These are phyloP conservation scores for Ceratobasidium sp. DNA, from an alignment of 1,284 basidiomycete species.

Conservation along the genomic window DNA sequence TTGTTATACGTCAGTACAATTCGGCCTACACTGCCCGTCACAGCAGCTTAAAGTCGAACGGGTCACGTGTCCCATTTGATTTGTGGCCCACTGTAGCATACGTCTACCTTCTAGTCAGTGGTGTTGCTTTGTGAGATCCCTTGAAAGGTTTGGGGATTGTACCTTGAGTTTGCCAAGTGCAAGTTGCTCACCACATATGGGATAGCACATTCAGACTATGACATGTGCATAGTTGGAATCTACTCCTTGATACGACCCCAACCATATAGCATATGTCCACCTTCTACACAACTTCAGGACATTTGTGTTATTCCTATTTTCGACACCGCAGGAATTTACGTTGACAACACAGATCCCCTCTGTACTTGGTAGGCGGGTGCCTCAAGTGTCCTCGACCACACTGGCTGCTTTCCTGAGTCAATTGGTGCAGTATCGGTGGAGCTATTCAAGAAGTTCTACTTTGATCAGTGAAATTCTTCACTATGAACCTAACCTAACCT, in stretches of 20 bases:
- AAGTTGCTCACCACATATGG: neutral
- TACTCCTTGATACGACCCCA: neutral
- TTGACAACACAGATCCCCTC: too few relatives aligned
- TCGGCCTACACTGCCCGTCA: neutral
- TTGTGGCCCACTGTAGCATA: neutral
- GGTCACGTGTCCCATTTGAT: slow-evolving; percentile 5
- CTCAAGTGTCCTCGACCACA: too few relatives aligned
- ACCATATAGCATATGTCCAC: neutral
- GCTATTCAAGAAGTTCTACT: too few relatives aligned
- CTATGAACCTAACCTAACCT: too few relatives aligned
- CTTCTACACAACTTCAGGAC: too few relatives aligned
- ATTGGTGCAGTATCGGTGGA: too few relatives aligned
- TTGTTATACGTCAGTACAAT: neutral
- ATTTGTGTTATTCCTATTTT: too few relatives aligned
- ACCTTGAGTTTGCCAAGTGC: neutral
- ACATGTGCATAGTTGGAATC: neutral
- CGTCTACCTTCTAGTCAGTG: neutral
- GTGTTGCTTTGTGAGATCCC: neutral
- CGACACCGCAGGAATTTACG: too few relatives aligned
- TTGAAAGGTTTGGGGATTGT: neutral
- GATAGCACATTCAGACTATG: neutral
- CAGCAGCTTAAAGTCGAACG: neutral
- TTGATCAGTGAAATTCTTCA: too few relatives aligned
- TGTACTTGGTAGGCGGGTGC: too few relatives aligned
- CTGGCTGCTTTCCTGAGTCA: too few relatives aligned